Percentiles rank a stretch among this genome's conserved stretches.
phyloP scores from a whole-genome alignment of 495 filamentous ascomycete species.

The Podospora didyma region DNA sequence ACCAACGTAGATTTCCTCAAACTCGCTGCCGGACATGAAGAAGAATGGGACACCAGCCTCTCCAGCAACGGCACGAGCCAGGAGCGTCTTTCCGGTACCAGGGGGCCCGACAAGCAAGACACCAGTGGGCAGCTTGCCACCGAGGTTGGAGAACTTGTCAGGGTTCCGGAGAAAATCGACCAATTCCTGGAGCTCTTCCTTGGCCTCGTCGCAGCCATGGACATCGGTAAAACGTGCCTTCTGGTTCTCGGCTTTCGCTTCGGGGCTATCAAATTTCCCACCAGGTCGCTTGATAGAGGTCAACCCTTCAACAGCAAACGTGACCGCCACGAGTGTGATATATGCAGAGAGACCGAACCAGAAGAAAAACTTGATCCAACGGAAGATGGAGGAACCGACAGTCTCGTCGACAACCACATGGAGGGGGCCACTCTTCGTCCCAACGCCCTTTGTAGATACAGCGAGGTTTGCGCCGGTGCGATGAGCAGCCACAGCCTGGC shows the following conservation, averaged over 20 bases:
- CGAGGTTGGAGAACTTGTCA: conserved; percentile 83
- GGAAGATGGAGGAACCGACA: conserved; percentile 69
- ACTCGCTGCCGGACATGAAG: conserved; percentile 99
- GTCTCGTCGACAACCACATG: conserved; percentile 97
- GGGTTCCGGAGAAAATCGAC: conserved; percentile 95
- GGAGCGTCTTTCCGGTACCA: conserved; percentile 96
- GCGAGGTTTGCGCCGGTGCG: conserved; percentile 63
- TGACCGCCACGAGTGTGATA: conserved; percentile 66
- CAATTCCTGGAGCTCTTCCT: conserved; percentile 94
- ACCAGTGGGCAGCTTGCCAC: conserved; percentile 95
- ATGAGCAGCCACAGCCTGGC: conserved; percentile 79
- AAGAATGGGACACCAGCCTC: conserved; percentile 98
- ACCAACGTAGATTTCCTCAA: conserved; percentile 97
- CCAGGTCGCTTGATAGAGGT: conserved; percentile 74
- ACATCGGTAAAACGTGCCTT: conserved; percentile 90
- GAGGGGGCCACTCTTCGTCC: conserved; percentile 33
- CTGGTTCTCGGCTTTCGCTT: conserved; percentile 87
- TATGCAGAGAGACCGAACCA: conserved; percentile 75
- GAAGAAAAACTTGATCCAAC: conserved; percentile 83
- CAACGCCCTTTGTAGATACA: conserved; percentile 40
- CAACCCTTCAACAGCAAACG: conserved; percentile 73
- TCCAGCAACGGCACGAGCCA: conserved; percentile 92
- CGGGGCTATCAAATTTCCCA: conserved; percentile 60
- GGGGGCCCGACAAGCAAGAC: conserved; percentile 93
- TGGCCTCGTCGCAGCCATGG: conserved; percentile 95